Evolutionary conservation across 371 early-diverging fungal genomes (phyloP).

Genomic region (Apophysomyces variabilis): DNA sequence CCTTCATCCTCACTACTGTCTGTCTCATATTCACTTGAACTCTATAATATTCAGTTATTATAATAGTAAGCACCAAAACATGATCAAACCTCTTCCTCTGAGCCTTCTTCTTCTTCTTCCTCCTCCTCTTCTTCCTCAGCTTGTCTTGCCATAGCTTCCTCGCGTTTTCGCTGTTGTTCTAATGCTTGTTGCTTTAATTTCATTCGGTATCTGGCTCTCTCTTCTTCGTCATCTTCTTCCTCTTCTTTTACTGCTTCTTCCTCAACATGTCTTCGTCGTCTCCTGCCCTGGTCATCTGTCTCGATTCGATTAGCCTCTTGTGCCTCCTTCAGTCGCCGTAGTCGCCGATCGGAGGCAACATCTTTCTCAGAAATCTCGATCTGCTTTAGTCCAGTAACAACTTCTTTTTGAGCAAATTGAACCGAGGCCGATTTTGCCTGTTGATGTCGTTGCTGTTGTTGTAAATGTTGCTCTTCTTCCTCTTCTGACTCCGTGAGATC

Average conservation of each 20-base stretch:
- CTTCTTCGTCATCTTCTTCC: conserved; percentile 43
- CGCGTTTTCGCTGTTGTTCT: conserved; percentile 30
- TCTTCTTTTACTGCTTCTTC: conserved; percentile 33
- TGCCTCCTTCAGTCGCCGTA: conserved; percentile 47
- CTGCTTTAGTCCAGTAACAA: conserved; percentile 49
- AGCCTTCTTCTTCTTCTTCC: conserved; percentile 37
- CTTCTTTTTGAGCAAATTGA: conserved; percentile 52
- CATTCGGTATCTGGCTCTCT: conserved; percentile 45
- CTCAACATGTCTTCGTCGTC: conserved; percentile 43
- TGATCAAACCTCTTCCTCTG: conserved; percentile 30
- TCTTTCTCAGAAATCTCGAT: conserved; percentile 49
- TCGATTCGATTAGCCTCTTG: conserved; percentile 28
- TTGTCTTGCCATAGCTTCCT: conserved; percentile 27
- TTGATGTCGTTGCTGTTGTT: conserved; percentile 38
- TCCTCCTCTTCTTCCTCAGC: conserved; percentile 33
- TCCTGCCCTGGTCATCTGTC: conserved; percentile 31
- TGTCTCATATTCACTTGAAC: conserved; percentile 68
- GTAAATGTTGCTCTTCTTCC: conserved; percentile 39
- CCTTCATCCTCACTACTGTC: conserved; percentile 61
- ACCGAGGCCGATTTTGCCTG: conserved; percentile 22
- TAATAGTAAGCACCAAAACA: background rate
- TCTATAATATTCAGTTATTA: conserved; percentile 24
- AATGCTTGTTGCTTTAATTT: conserved; percentile 47
- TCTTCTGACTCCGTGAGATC: conserved; percentile 60
- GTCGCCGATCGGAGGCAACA: conserved; percentile 46